These are phyloP conservation scores for Aspergillus caelatus DNA, from an alignment of 2,329 filamentous ascomycete species.

Conservation along the genomic window DNA sequence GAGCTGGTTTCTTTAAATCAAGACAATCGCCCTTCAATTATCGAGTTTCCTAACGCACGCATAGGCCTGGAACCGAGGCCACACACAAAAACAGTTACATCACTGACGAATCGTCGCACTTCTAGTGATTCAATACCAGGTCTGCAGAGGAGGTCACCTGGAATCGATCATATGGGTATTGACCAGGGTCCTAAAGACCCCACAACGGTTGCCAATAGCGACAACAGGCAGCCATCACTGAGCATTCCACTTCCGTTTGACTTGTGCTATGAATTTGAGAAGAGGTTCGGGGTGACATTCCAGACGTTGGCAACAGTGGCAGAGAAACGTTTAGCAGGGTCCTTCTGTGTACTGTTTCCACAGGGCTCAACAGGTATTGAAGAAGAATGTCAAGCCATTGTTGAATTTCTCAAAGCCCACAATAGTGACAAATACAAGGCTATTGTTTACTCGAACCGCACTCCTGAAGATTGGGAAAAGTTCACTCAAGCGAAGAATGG, in stretches of 20 bases:
- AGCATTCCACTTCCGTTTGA: background rate
- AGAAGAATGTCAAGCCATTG: slow-evolving; percentile 30
- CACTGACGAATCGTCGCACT: background rate
- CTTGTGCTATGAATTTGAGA: slow-evolving; percentile 19
- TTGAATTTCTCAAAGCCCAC: slow-evolving; percentile 28
- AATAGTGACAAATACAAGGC: slow-evolving; percentile 14
- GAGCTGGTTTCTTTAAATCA: background rate
- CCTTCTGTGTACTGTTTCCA: slow-evolving; percentile 42
- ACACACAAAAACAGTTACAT: background rate
- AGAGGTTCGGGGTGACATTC: slow-evolving; percentile 29
- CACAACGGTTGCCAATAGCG: background rate
- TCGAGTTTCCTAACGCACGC: background rate
- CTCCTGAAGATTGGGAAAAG: slow-evolving; percentile 38
- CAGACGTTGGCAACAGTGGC: slow-evolving; percentile 29
- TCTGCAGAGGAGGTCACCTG: background rate
- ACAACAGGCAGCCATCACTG: background rate
- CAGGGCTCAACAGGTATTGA: slow-evolving; percentile 14
- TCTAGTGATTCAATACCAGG: background rate
- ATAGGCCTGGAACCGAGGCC: background rate
- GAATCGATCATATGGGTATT: slow-evolving; percentile 5
- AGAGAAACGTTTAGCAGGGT: slow-evolving; percentile 23
- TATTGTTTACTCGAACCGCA: slow-evolving; percentile 33
- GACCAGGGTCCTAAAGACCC: background rate
- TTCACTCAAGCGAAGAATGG: slow-evolving; percentile 34
- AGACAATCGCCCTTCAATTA: background rate